Conservation (phyloP, 345 rosid genomes). For the Xanthoceras sorbifolium region DNA sequence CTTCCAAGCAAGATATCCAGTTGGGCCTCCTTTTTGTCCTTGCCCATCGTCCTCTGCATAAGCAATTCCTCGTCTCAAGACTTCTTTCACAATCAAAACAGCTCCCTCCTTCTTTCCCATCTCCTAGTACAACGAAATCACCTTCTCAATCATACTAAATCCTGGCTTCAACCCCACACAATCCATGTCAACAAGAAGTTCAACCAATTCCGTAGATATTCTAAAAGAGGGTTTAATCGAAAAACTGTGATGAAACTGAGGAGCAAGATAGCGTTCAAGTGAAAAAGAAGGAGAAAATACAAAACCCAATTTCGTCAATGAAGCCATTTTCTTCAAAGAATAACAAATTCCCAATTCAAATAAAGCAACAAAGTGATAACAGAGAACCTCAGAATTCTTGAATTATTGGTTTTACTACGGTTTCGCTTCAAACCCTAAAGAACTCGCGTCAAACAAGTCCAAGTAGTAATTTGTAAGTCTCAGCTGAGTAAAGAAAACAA, state of each 20-base stretch:
- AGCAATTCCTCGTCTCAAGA: constrained; percentile 54
- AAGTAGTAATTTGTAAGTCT: background rate
- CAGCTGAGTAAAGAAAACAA: background rate
- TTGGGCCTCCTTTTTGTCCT: constrained; percentile 79
- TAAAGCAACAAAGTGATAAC: background rate
- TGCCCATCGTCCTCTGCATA: constrained; percentile 45
- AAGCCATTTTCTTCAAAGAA: constrained; percentile 39
- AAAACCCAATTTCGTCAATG: constrained; percentile 42
- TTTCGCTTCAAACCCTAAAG: background rate
- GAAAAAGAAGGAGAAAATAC: constrained; percentile 29
- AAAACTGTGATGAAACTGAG: constrained; percentile 18
- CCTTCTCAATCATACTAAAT: constrained; percentile 94
- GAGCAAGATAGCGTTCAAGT: constrained; percentile 20
- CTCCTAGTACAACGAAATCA: constrained; percentile 86
- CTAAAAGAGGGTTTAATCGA: constrained; percentile 20
- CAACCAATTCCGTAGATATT: constrained; percentile 44
- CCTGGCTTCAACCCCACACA: constrained; percentile 84
- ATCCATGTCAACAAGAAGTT: constrained; percentile 85
- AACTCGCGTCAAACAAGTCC: background rate
- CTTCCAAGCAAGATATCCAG: constrained; percentile 95
- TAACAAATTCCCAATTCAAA: background rate
- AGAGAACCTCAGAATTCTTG: background rate
- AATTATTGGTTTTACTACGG: background rate
- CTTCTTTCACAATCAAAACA: constrained; percentile 68
- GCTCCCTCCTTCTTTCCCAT: constrained; percentile 63